Evolutionary conservation across 371 early-diverging fungal genomes (phyloP).

Genomic region (Synchytrium microbalum): DNA sequence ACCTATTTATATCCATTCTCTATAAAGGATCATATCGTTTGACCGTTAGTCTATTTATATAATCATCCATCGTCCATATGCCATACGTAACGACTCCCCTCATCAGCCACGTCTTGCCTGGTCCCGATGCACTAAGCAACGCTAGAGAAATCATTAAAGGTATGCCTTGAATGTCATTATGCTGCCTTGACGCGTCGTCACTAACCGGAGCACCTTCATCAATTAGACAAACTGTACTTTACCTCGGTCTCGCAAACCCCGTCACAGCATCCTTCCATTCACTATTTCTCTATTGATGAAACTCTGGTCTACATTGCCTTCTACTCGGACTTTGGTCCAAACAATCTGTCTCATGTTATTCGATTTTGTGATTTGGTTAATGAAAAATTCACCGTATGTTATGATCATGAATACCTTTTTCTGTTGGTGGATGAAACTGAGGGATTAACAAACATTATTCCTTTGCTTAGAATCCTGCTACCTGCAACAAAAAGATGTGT

Average conservation of each 20-base stretch:
- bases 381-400: conserved; percentile 36
- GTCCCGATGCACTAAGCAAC: conserved; percentile 22
- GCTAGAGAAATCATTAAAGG: conserved; percentile 18
- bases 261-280: conserved; percentile 25
- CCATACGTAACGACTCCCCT: too few relatives aligned
- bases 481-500: conserved; percentile 39
- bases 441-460: conserved; percentile 1
- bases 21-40: too few relatives aligned
- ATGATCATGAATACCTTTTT: not conserved
- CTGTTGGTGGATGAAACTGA: not conserved
- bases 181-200: conserved; percentile 1
- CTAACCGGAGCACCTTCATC: not conserved
- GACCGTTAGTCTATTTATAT: too few relatives aligned
- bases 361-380: conserved; percentile 47
- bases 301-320: conserved; percentile 36
- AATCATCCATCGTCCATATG: too few relatives aligned
- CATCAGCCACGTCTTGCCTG: too few relatives aligned
- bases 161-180: too few relatives aligned
- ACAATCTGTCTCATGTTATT: conserved; percentile 47
- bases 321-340: conserved; percentile 54
- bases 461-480: conserved; percentile 33
- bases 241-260: conserved; percentile 22
- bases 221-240: conserved; percentile 41
- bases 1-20: too few relatives aligned
- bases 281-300: conserved; percentile 38